These are phyloP conservation scores for Lachnellula hyalina DNA, from an alignment of 2,329 filamentous ascomycete species.

Conservation along the genomic window DNA sequence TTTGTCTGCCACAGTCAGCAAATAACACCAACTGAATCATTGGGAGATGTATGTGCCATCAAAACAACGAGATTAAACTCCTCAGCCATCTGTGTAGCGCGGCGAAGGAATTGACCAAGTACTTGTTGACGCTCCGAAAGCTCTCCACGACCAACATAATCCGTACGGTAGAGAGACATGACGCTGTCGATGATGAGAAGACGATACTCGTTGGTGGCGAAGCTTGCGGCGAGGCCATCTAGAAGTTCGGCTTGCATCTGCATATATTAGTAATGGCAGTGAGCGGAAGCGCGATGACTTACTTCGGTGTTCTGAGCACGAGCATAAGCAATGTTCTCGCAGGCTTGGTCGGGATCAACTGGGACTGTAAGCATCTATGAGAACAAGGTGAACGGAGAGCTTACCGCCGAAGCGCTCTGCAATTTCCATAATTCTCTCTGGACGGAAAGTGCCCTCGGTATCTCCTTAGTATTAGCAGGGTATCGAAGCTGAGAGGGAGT, in stretches of 20 bases:
- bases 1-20: constrained; percentile 47
- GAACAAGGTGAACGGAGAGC: background rate
- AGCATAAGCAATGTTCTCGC: constrained; percentile 63
- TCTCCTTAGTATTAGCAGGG: constrained; percentile 30
- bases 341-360: constrained; percentile 51
- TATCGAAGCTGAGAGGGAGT: background rate
- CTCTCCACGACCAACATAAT: constrained; percentile 62
- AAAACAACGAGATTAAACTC: constrained; percentile 64
- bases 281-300: background rate
- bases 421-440: constrained; percentile 62
- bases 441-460: constrained; percentile 61
- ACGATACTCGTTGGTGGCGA: constrained; percentile 58
- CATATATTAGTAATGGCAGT: constrained; percentile 23
- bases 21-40: background rate
- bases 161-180: constrained; percentile 64
- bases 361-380: constrained; percentile 10
- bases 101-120: constrained; percentile 59
- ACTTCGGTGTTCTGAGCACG: constrained; percentile 60
- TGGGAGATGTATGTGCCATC: constrained; percentile 43
- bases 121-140: constrained; percentile 65
- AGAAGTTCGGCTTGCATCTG: constrained; percentile 53
- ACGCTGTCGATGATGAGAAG: constrained; percentile 66
- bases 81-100: constrained; percentile 60
- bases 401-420: constrained; percentile 56
- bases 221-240: constrained; percentile 54